phyloP scores from a whole-genome alignment of 2,329 filamentous ascomycete species.

The Clarireedia homoeocarpa region DNA sequence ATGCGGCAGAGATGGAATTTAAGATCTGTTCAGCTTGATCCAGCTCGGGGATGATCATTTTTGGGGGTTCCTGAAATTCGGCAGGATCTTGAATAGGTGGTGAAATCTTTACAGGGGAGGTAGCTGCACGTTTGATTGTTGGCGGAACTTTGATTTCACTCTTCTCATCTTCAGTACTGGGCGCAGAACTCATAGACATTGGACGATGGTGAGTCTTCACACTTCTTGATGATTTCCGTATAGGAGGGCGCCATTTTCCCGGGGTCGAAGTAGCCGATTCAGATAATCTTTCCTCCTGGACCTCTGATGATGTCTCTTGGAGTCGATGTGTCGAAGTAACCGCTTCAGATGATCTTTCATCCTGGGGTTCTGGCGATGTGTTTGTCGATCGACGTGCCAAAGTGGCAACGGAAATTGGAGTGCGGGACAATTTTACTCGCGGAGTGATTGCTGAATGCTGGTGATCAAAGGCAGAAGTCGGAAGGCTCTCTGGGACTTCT shows the following conservation, averaged over 20 bases:
- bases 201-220: neutral
- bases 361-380: too few species aligned
- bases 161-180: neutral
- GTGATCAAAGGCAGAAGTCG: neutral
- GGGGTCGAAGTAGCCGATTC: neutral
- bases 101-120: constrained; percentile 1
- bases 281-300: neutral
- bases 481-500: neutral
- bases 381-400: neutral
- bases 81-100: neutral
- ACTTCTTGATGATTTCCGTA: neutral
- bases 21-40: constrained; percentile 49
- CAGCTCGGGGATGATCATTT: constrained; percentile 14
- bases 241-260: neutral
- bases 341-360: too few species aligned
- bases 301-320: neutral
- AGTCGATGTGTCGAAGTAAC: neutral
- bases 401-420: neutral
- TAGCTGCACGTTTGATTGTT: neutral
- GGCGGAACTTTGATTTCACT: neutral
- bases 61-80: neutral
- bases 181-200: neutral
- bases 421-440: neutral
- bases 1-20: constrained; percentile 44
- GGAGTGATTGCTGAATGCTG: neutral